Conservation (phyloP, 2,329 filamentous ascomycete genomes). For the Raffaelea deltoideospora region DNA sequence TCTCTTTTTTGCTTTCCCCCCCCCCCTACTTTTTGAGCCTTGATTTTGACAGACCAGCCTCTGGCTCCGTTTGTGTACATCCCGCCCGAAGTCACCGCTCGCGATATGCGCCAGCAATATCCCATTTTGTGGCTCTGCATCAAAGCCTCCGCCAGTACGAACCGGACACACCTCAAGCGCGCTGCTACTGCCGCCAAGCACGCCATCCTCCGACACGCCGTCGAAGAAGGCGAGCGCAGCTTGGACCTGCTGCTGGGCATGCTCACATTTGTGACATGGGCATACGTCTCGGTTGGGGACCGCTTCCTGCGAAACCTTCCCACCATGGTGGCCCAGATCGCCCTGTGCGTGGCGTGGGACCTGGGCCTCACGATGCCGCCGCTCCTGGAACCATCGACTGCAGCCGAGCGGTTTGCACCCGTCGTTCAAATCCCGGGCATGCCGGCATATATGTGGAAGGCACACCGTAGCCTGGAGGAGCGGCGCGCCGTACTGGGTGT, state of each 20-base stretch:
- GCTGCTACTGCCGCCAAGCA: conserved; percentile 24
- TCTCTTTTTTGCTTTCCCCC: background rate
- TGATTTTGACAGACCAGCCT: background rate
- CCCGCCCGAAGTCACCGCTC: conserved; percentile 19
- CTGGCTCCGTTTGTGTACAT: conserved; percentile 17
- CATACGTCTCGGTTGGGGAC: conserved; percentile 15
- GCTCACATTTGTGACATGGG: conserved; percentile 29
- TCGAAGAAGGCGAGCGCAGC: conserved; percentile 28
- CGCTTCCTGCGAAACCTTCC: conserved; percentile 9
- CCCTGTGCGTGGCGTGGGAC: conserved; percentile 26
- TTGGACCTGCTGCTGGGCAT: conserved; percentile 38
- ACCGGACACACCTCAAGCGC: conserved; percentile 21
- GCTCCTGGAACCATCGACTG: background rate
- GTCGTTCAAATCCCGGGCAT: background rate
- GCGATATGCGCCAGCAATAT: conserved; percentile 21
- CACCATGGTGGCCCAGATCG: conserved; percentile 24
- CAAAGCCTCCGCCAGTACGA: conserved; percentile 28
- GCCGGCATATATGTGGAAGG: conserved; percentile 7
- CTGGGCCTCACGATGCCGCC: conserved; percentile 23
- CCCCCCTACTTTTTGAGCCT: background rate
- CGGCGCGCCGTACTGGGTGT: conserved; percentile 29
- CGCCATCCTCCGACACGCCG: conserved; percentile 28
- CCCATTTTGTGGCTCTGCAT: conserved; percentile 40
- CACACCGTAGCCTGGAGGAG: conserved; percentile 29
- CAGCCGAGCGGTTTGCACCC: background rate